Percentiles rank a stretch among this genome's conserved stretches.
Conservation (phyloP, 371 early-diverging fungal genomes). For the Encephalitozoon cuniculi region DNA sequence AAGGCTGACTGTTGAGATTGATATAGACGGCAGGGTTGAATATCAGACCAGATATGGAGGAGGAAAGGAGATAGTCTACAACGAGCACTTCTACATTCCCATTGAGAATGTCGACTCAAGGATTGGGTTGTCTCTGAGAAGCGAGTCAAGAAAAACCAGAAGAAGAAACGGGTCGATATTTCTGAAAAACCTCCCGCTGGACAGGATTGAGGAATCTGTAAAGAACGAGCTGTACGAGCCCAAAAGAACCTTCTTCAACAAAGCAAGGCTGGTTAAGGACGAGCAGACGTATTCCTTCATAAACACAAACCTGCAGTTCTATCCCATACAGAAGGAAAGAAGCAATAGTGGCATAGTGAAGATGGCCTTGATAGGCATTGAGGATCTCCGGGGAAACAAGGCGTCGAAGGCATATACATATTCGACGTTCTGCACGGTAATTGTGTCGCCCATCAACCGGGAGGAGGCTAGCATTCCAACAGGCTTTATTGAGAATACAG, state of each 20-base stretch:
- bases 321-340: conserved; percentile 23
- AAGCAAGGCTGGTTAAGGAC: conserved; percentile 15
- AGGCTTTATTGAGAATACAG: conserved; percentile 13
- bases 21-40: conserved; percentile 35
- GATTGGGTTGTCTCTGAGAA: conserved; percentile 32
- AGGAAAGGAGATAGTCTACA: conserved; percentile 42
- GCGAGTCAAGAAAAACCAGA: not conserved
- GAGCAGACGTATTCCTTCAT: conserved; percentile 25
- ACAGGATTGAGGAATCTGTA: conserved; percentile 1
- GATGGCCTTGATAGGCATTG: conserved; percentile 49
- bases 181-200: conserved; percentile 36
- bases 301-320: conserved; percentile 22
- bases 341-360: conserved; percentile 45
- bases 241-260: conserved; percentile 9
- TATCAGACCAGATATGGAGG: conserved; percentile 20
- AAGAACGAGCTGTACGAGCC: not conserved
- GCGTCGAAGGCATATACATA: conserved; percentile 29
- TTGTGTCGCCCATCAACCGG: conserved; percentile 23
- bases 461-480: conserved; percentile 9
- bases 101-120: conserved; percentile 44
- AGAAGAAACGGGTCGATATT: conserved; percentile 28
- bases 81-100: conserved; percentile 53
- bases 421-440: conserved; percentile 43
- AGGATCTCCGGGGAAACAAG: conserved; percentile 48
- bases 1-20: conserved; percentile 26